Evolutionary conservation across 768 basidiomycete species (phyloP), one percentile per base, ranked within the genome.

Genomic region (Butyriboletus loyo): DNA sequence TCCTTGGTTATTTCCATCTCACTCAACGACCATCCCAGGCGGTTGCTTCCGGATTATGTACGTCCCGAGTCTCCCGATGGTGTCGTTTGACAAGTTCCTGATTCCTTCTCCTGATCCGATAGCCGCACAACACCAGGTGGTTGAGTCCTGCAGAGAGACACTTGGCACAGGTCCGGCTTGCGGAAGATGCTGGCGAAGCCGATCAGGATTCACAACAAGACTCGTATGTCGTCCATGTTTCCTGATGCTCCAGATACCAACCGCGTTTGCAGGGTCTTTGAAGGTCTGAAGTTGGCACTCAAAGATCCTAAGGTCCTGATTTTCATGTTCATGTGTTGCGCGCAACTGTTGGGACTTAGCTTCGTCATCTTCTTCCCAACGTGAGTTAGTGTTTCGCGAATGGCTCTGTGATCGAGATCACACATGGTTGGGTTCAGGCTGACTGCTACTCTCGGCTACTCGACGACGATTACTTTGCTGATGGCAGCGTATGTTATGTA

Each of bases 341-440:
- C 80, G 0, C 80, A 83, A 60, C 66, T 83, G 2, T 66, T 84
- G 1, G 83, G 83, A 1, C 64, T 83, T 53, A 82, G 81, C 48
- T 85, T 85, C 59, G 74, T 81, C 34, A 78, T 81, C 56, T 86
- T 85, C 70, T 86, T 78, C 67, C 77, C 76, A 24, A 75, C 77
- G 75, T 76, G 46, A 52, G 73, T 64, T n/a, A n/a, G n/a, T n/a
- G 10, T 30, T 21, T 31, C 3, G 21, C 9, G 17, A 35, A 22
- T 8, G 7, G 41, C 25, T 9, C n/a, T 22, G 7, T 43, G 1
- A 38, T 31, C 2, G n/a, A n/a, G n/a, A n/a, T n/a, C n/a, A n/a
- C n/a, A n/a, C n/a, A n/a, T n/a, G n/a, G n/a, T n/a, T n/a, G 3
- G 0, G 7, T 46, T 30, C 21, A 84, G 84, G 1, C 70, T 85